phyloP scores from a whole-genome alignment of 192 early-diverging fungal species.

The Rhizophagus prolifer region DNA sequence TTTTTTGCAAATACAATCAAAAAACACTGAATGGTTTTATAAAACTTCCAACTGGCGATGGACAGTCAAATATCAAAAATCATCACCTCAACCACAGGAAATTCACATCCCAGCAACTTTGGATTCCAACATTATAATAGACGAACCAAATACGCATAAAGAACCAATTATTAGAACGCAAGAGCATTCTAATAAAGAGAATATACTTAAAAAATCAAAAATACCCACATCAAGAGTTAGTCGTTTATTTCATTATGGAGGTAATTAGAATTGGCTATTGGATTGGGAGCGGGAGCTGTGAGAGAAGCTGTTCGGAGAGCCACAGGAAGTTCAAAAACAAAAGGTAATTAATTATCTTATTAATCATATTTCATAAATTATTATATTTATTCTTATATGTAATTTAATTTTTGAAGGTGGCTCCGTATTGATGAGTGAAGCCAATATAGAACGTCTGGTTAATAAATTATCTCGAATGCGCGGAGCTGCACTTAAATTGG shows the following conservation, averaged over 20 bases:
- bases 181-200: neutral
- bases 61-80: neutral
- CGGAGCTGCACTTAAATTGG: conserved; percentile 95
- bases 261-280: conserved; percentile 61
- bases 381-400: too few species aligned
- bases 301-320: conserved; percentile 63
- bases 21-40: conserved; percentile 11
- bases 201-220: conserved; percentile 45
- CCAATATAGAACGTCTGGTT: conserved; percentile 87
- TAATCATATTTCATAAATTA: too few species aligned
- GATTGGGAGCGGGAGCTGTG: conserved; percentile 70
- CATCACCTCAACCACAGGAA: neutral
- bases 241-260: conserved; percentile 81
- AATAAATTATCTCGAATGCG: conserved; percentile 87
- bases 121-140: neutral
- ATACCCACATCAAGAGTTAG: conserved; percentile 79
- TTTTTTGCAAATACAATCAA: conserved; percentile 15
- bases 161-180: neutral
- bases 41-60: conserved; percentile 26
- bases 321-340: conserved; percentile 46
- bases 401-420: conserved; percentile 34
- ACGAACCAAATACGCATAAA: neutral
- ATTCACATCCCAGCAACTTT: neutral
- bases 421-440: conserved; percentile 65
- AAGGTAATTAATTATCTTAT: neutral